These are phyloP conservation scores for Phylloporus scabripes DNA, from an alignment of 768 basidiomycete species.

Conservation along the genomic window DNA sequence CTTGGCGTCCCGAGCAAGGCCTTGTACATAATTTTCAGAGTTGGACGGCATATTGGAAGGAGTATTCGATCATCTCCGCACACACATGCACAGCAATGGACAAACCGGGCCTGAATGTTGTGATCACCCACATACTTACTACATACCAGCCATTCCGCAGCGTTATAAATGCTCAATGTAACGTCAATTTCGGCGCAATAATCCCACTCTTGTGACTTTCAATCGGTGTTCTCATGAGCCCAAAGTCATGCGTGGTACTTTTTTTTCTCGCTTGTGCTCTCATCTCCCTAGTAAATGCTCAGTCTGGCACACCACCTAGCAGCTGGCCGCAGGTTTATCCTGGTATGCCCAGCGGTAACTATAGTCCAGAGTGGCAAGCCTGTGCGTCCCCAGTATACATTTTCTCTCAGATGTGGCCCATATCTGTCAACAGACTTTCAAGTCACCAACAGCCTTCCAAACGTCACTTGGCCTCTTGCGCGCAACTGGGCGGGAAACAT, in stretches of 20 bases:
- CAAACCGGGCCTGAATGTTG: too few relatives aligned
- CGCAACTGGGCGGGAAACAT: slow-evolving; percentile 63
- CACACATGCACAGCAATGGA: too few relatives aligned
- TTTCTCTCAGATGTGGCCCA: not conserved
- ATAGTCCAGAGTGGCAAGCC: slow-evolving; percentile 54
- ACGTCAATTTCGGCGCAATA: not conserved
- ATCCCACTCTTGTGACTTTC: slow-evolving; percentile 4
- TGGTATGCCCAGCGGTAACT: slow-evolving; percentile 41
- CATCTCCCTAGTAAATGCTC: slow-evolving; percentile 16
- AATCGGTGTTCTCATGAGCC: slow-evolving; percentile 16
- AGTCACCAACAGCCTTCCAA: slow-evolving; percentile 52
- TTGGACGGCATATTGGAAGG: slow-evolving; percentile 8
- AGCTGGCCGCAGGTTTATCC: slow-evolving; percentile 40
- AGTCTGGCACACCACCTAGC: slow-evolving; percentile 24
- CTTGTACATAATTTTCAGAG: slow-evolving; percentile 33
- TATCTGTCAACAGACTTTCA: slow-evolving; percentile 45
- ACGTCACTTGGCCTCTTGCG: slow-evolving; percentile 49
- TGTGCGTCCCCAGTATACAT: slow-evolving; percentile 38
- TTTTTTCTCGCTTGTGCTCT: slow-evolving; percentile 2
- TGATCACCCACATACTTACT: too few relatives aligned
- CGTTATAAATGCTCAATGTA: not conserved
- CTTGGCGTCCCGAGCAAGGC: slow-evolving; percentile 76
- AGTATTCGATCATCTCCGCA: too few relatives aligned
- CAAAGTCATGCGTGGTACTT: slow-evolving; percentile 8
- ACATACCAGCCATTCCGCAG: not conserved